These are phyloP conservation scores for Pisolithus thermaeus DNA, from an alignment of 1,284 basidiomycete genomes.

Conservation along the genomic window DNA sequence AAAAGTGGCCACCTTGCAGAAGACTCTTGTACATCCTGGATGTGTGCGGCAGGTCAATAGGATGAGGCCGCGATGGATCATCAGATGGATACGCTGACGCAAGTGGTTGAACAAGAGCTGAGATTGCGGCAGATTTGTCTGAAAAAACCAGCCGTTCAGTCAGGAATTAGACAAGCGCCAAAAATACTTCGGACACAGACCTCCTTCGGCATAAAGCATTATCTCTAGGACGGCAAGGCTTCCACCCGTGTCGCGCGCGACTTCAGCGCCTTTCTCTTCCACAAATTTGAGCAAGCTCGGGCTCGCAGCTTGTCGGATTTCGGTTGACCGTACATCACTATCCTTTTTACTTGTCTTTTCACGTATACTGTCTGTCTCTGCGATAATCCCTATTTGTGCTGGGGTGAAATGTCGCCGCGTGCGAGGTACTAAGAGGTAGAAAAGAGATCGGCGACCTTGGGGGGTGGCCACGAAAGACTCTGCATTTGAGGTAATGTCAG, in stretches of 20 bases:
- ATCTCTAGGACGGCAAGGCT: slow-evolving; percentile 74
- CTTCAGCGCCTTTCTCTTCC: slow-evolving; percentile 47
- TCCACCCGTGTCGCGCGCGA: slow-evolving; percentile 71
- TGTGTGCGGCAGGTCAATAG: slow-evolving; percentile 74
- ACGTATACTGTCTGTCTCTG: slow-evolving; percentile 54
- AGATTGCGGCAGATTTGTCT: slow-evolving; percentile 68
- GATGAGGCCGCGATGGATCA: slow-evolving; percentile 46
- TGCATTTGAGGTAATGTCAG: slow-evolving; percentile 53
- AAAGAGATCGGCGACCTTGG: slow-evolving; percentile 70
- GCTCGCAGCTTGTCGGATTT: slow-evolving; percentile 68
- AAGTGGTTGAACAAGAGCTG: slow-evolving; percentile 54
- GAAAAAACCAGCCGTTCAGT: neutral
- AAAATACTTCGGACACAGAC: slow-evolving; percentile 37
- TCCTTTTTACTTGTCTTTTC: slow-evolving; percentile 79
- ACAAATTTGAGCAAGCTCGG: slow-evolving; percentile 65
- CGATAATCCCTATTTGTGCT: slow-evolving; percentile 60
- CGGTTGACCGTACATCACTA: slow-evolving; percentile 49
- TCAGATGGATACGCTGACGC: slow-evolving; percentile 49
- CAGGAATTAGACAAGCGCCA: neutral
- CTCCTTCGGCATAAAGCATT: slow-evolving; percentile 76
- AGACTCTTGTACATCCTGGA: slow-evolving; percentile 82
- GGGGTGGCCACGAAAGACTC: slow-evolving; percentile 49
- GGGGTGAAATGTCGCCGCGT: slow-evolving; percentile 80
- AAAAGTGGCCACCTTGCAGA: slow-evolving; percentile 86
- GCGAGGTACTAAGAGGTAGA: slow-evolving; percentile 78